Evolutionary conservation across 1,284 basidiomycete genomes (phyloP).

Genomic region (Boletellus dicymbophilus): DNA sequence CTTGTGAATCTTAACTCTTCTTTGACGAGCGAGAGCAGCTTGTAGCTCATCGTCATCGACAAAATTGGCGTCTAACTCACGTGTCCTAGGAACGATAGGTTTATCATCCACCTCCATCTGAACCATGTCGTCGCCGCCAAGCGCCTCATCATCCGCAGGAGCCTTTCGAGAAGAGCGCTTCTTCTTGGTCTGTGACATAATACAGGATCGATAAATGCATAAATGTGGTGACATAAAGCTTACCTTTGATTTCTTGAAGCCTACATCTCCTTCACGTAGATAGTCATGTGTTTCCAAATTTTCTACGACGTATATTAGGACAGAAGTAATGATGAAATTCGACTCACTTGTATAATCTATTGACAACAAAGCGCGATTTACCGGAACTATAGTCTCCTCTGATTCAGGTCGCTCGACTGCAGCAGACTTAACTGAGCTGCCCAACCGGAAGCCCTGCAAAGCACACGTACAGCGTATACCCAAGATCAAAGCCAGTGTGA

Average conservation of each 20-base stretch:
- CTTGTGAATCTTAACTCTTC: conserved; percentile 82
- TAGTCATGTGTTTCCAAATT: conserved; percentile 89
- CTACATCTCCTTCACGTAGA: conserved; percentile 86
- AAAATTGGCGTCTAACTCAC: conserved; percentile 84
- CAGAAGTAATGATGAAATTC: background rate
- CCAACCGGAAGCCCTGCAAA: conserved; percentile 79
- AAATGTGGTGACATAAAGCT: conserved; percentile 11
- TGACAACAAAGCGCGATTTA: conserved; percentile 82
- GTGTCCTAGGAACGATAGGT: conserved; percentile 56
- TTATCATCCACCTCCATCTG: conserved; percentile 81
- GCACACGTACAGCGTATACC: conserved; percentile 6
- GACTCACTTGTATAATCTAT: conserved; percentile 90
- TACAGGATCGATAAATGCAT: conserved; percentile 9
- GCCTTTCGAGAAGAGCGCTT: conserved; percentile 77
- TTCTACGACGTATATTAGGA: conserved; percentile 51
- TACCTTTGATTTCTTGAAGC: conserved; percentile 94
- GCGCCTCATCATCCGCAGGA: conserved; percentile 67
- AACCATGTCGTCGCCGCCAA: conserved; percentile 43
- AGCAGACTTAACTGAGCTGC: conserved; percentile 48
- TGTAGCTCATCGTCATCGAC: conserved; percentile 99
- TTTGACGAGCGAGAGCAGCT: conserved; percentile 85
- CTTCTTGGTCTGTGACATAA: conserved; percentile 78
- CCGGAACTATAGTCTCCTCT: conserved; percentile 58
- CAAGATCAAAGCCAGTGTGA: conserved; percentile 4
- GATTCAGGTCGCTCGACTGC: conserved; percentile 47